Conservation (phyloP, 192 early-diverging fungal species). For the Backusella macrospora region DNA sequence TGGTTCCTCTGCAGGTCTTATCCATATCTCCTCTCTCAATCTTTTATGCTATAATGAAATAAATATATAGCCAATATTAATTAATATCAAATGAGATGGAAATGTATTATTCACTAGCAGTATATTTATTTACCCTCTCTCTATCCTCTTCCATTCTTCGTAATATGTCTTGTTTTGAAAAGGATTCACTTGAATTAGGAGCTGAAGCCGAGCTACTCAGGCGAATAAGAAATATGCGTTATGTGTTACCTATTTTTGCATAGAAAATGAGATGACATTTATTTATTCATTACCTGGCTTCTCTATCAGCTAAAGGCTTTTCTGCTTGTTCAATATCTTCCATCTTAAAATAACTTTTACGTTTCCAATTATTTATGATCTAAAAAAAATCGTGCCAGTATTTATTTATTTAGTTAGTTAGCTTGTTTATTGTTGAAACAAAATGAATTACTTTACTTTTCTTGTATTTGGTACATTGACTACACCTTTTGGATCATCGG, state of each 20-base stretch:
- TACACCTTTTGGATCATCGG: slow-evolving; percentile 50
- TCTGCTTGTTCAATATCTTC: slow-evolving; percentile 44
- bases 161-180: slow-evolving; percentile 56
- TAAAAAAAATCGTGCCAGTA: slow-evolving; percentile 6
- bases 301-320: slow-evolving; percentile 39
- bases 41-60: slow-evolving; percentile 48
- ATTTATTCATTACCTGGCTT: slow-evolving; percentile 38
- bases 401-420: neutral
- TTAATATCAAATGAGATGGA: neutral
- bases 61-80: neutral
- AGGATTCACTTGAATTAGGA: slow-evolving; percentile 18
- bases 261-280: neutral
- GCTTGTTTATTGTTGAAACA: neutral
- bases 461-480: slow-evolving; percentile 56
- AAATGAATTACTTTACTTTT: slow-evolving; percentile 41
- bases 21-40: slow-evolving; percentile 61
- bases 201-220: neutral
- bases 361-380: slow-evolving; percentile 41
- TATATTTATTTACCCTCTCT: slow-evolving; percentile 46
- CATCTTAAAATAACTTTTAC: slow-evolving; percentile 33
- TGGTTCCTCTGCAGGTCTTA: slow-evolving; percentile 47
- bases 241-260: neutral
- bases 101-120: neutral
- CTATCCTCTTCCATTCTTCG: slow-evolving; percentile 62
- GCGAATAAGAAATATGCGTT: no score